phyloP scores from a whole-genome alignment of 768 basidiomycete genomes.

The Calocybe indica region DNA sequence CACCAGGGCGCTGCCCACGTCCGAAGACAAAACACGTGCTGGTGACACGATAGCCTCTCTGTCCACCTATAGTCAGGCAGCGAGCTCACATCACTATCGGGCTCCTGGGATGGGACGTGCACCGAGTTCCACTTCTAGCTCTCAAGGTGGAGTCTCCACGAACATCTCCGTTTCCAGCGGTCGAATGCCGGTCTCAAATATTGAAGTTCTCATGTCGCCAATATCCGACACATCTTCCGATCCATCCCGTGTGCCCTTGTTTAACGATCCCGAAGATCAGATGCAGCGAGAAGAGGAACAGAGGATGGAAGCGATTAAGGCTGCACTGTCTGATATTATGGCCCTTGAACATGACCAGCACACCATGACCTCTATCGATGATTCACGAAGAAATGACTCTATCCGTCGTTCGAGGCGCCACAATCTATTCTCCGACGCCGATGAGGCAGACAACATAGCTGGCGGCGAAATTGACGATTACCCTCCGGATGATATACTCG shows the following conservation, averaged over 20 bases:
- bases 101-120: constrained; percentile 34
- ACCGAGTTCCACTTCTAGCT: constrained; percentile 31
- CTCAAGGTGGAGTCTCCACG: constrained; percentile 22
- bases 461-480: constrained; percentile 30
- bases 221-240: constrained; percentile 44
- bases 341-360: constrained; percentile 62
- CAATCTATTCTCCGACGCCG: constrained; percentile 38
- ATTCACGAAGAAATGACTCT: no score
- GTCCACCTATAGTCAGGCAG: not conserved
- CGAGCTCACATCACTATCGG: constrained; percentile 11
- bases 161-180: constrained; percentile 15
- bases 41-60: not conserved
- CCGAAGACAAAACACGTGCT: not conserved
- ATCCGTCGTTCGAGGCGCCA: constrained; percentile 11
- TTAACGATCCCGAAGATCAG: constrained; percentile 74
- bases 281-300: constrained; percentile 67
- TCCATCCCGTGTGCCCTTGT: constrained; percentile 66
- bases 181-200: constrained; percentile 43
- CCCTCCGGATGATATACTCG: constrained; percentile 32
- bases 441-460: constrained; percentile 37
- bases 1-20: not conserved
- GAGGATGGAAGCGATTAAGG: constrained; percentile 94
- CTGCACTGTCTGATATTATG: constrained; percentile 94
- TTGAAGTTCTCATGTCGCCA: constrained; percentile 82
- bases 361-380: constrained; percentile 6